Conservation (phyloP, 495 filamentous ascomycete genomes). For the Paragyromitra xinjiangensis region DNA sequence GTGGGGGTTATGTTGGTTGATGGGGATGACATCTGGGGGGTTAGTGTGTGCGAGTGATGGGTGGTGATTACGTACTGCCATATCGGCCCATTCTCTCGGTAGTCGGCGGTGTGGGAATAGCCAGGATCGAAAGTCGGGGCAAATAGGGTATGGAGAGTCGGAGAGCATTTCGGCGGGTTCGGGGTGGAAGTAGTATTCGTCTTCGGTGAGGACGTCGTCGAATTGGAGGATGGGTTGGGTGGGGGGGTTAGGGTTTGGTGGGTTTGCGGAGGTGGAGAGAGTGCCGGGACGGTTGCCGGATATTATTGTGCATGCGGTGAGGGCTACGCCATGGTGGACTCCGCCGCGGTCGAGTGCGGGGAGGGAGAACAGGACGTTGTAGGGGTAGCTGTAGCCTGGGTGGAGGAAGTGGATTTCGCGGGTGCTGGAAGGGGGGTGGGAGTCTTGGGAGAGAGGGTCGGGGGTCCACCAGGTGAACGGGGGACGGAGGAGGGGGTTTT, state of each 20-base stretch:
- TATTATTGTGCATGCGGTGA: conserved; percentile 30
- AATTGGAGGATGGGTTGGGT: not conserved
- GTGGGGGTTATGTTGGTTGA: not conserved
- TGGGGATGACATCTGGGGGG: not conserved
- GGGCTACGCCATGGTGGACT: conserved; percentile 17
- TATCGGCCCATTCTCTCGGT: conserved; percentile 8
- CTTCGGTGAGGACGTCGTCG: conserved; percentile 18
- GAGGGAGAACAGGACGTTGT: conserved; percentile 27
- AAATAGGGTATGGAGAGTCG: conserved; percentile 20
- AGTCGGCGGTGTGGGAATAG: conserved; percentile 19
- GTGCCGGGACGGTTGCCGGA: conserved; percentile 17
- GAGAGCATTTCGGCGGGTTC: not conserved
- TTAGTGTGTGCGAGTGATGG: conserved; percentile 9
- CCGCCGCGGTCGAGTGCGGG: conserved; percentile 25
- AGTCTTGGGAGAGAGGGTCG: conserved; percentile 6
- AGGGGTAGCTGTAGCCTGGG: conserved; percentile 15
- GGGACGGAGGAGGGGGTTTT: conserved; percentile 13
- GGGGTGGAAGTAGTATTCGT: conserved; percentile 23
- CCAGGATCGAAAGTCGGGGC: conserved; percentile 25
- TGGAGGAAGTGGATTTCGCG: conserved; percentile 32
- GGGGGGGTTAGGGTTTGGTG: not conserved
- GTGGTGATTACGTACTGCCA: conserved; percentile 14
- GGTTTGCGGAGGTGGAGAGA: conserved; percentile 4
- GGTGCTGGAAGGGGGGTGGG: not conserved
- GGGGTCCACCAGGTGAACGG: conserved; percentile 28